Conservation (phyloP, 1,284 basidiomycete species). For the Fomitopsis palustris region DNA sequence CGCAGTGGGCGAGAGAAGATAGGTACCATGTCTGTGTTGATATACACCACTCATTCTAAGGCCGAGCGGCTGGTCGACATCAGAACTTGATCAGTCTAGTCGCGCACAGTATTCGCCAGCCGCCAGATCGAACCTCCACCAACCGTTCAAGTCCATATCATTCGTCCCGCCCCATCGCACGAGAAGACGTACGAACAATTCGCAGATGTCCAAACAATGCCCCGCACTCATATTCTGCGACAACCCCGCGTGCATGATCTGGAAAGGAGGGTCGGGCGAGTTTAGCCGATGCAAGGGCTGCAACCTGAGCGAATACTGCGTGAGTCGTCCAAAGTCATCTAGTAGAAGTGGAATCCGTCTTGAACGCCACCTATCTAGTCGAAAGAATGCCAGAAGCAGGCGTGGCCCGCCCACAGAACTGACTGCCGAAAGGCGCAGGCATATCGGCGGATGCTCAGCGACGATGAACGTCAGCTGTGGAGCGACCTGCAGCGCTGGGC, state of each 20-base stretch:
- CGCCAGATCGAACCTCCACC: too few relatives aligned
- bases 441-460: background rate
- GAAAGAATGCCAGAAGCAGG: constrained; percentile 2
- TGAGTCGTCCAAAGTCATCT: background rate
- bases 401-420: background rate
- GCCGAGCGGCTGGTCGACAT: too few relatives aligned
- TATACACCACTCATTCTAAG: too few relatives aligned
- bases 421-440: background rate
- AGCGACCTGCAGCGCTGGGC: constrained; percentile 3
- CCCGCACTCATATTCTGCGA: background rate
- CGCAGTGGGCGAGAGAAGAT: too few relatives aligned
- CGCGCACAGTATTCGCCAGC: too few relatives aligned
- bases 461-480: background rate
- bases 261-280: background rate
- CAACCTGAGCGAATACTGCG: background rate
- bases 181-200: too few relatives aligned
- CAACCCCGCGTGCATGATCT: background rate
- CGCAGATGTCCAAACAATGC: background rate
- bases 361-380: background rate
- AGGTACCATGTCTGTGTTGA: too few relatives aligned
- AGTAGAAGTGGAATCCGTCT: background rate
- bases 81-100: too few relatives aligned
- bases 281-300: background rate
- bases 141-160: too few relatives aligned
- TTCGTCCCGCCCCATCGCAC: too few relatives aligned